Evolutionary conservation across 164 flowering plant genomes (phyloP).

Genomic region (Litsea cubeba): DNA sequence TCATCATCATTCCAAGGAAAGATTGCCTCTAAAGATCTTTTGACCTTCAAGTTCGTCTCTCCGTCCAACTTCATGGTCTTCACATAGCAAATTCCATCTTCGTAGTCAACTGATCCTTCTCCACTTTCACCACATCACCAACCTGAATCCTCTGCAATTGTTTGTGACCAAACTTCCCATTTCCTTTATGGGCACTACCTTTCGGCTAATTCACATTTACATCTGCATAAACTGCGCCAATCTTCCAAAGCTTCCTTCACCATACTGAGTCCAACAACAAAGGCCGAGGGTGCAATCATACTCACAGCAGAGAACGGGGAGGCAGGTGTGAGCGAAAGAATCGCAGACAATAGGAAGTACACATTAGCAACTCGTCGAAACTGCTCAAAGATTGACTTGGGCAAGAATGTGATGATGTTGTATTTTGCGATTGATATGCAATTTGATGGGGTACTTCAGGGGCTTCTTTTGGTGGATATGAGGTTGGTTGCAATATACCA

Average conservation of each 20-base stretch:
- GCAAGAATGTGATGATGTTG: constrained; percentile 33
- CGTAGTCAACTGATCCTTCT: constrained; percentile 79
- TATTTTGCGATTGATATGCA: constrained; percentile 41
- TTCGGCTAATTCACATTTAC: constrained; percentile 65
- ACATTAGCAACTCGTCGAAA: constrained; percentile 43
- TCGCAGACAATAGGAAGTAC: constrained; percentile 42
- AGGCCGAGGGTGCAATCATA: constrained; percentile 39
- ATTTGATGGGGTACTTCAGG: constrained; percentile 30
- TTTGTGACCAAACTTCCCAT: constrained; percentile 38
- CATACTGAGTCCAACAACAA: constrained; percentile 48
- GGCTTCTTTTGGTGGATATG: constrained; percentile 31
- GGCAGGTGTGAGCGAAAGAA: constrained; percentile 33
- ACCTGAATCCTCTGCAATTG: constrained; percentile 68
- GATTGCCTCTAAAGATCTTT: constrained; percentile 58
- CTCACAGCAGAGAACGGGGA: constrained; percentile 38
- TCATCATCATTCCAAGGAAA: constrained; percentile 45
- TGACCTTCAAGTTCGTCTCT: constrained; percentile 81
- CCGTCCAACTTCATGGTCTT: constrained; percentile 88
- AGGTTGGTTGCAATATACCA: constrained; percentile 37
- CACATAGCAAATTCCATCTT: constrained; percentile 82
- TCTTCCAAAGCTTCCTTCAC: constrained; percentile 49
- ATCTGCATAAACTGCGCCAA: constrained; percentile 56
- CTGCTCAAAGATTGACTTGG: constrained; percentile 47
- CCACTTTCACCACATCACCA: constrained; percentile 72
- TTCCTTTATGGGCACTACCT: constrained; percentile 53